These are phyloP conservation scores for Peterozyma xylosa DNA, from an alignment of 805 yeast species.

Conservation along the genomic window DNA sequence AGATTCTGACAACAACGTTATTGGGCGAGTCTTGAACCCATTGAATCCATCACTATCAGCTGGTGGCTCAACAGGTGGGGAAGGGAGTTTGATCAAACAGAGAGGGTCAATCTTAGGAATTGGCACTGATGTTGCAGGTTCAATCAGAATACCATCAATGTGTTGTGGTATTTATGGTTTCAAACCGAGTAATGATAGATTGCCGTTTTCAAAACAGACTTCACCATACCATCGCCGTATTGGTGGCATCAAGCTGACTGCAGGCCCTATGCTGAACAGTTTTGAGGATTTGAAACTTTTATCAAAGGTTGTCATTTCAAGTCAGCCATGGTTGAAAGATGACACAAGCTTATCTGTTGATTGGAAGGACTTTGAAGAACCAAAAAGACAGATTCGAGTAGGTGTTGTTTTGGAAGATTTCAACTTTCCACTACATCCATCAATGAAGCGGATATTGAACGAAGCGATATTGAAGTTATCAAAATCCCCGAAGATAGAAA, in stretches of 20 bases:
- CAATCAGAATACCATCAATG: slow-evolving; percentile 55
- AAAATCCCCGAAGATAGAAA: slow-evolving; percentile 34
- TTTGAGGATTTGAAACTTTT: slow-evolving; percentile 41
- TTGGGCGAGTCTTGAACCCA: slow-evolving; percentile 18
- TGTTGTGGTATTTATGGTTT: slow-evolving; percentile 48
- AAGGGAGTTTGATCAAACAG: slow-evolving; percentile 34
- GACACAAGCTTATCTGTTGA: neutral
- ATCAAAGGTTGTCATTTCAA: slow-evolving; percentile 24
- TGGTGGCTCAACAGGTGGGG: slow-evolving; percentile 52
- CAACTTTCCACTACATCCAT: slow-evolving; percentile 48
- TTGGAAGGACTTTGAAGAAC: slow-evolving; percentile 5
- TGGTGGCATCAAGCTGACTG: slow-evolving; percentile 18
- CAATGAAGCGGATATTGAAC: slow-evolving; percentile 36
- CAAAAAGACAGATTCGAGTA: slow-evolving; percentile 31
- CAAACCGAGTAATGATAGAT: slow-evolving; percentile 35
- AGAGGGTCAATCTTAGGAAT: slow-evolving; percentile 27
- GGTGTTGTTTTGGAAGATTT: slow-evolving; percentile 48
- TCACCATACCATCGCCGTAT: slow-evolving; percentile 17
- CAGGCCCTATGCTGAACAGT: slow-evolving; percentile 45
- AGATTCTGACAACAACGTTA: slow-evolving; percentile 5
- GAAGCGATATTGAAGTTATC: slow-evolving; percentile 17
- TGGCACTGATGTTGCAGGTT: slow-evolving; percentile 51
- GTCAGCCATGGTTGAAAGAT: slow-evolving; percentile 16
- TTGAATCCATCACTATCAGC: slow-evolving; percentile 21
- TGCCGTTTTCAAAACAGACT: slow-evolving; percentile 23